These are phyloP conservation scores for Penicillium janthinellum DNA, from an alignment of 2,329 filamentous ascomycete genomes.

Conservation along the genomic window DNA sequence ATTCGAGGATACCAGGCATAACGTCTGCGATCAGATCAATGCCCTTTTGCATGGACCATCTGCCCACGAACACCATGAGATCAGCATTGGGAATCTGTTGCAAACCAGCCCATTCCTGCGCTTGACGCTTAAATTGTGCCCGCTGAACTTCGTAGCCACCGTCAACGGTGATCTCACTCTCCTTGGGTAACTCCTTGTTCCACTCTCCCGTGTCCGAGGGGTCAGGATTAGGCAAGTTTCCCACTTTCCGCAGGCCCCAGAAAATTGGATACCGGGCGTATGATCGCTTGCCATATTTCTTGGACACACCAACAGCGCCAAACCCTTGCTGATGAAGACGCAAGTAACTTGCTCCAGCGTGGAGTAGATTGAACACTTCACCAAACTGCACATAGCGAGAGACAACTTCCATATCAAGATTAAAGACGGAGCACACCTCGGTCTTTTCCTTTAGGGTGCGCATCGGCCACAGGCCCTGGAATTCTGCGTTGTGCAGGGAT, in stretches of 20 bases:
- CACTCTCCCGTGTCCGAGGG: conserved; percentile 65
- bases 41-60: conserved; percentile 71
- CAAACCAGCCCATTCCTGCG: conserved; percentile 68
- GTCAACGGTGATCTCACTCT: conserved; percentile 56
- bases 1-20: conserved; percentile 64
- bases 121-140: conserved; percentile 59
- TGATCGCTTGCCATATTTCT: conserved; percentile 68
- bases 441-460: conserved; percentile 61
- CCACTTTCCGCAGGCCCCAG: conserved; percentile 66
- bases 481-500: conserved; percentile 70
- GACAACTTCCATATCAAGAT: conserved; percentile 59
- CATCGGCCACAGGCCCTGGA: conserved; percentile 70
- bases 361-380: conserved; percentile 68
- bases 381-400: conserved; percentile 67
- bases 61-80: conserved; percentile 68
- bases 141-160: conserved; percentile 56
- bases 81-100: conserved; percentile 64
- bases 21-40: conserved; percentile 70
- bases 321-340: conserved; percentile 68
- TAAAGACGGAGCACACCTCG: conserved; percentile 67
- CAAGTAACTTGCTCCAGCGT: conserved; percentile 67
- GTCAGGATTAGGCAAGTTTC: conserved; percentile 66
- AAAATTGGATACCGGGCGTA: conserved; percentile 70
- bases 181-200: conserved; percentile 56
- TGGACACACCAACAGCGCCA: conserved; percentile 67